These are phyloP conservation scores for Trichoderma gracile DNA, from an alignment of 2,329 filamentous ascomycete genomes.

Conservation along the genomic window DNA sequence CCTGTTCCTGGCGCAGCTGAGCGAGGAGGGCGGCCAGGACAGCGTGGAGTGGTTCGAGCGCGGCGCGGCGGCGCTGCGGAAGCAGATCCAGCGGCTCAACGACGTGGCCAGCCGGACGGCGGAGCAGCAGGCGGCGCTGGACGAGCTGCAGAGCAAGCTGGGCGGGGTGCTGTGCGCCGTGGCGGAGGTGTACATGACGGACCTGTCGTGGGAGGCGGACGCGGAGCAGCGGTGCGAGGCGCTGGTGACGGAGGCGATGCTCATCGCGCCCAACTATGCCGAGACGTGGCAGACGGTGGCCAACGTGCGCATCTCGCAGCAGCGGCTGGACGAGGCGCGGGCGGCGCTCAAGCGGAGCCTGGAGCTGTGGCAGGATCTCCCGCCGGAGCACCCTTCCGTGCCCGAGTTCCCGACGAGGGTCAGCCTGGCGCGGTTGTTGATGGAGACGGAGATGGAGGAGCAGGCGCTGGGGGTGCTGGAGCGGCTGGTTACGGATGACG, in stretches of 20 bases:
- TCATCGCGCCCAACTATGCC: conserved; percentile 76
- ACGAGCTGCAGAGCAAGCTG: conserved; percentile 76
- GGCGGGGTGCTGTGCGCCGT: conserved; percentile 92
- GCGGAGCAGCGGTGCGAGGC: conserved; percentile 86
- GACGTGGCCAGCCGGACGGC: conserved; percentile 43
- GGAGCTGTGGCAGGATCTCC: conserved; percentile 77
- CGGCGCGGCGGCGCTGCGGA: conserved; percentile 71
- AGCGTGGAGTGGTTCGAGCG: conserved; percentile 68
- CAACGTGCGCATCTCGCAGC: conserved; percentile 88
- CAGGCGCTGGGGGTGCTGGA: conserved; percentile 85
- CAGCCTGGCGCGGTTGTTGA: conserved; percentile 77
- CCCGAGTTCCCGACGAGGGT: conserved; percentile 87
- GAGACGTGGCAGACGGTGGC: conserved; percentile 96
- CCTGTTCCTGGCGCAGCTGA: conserved; percentile 89
- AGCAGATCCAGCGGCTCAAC: conserved; percentile 66
- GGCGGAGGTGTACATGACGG: conserved; percentile 98
- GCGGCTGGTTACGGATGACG: conserved; percentile 81
- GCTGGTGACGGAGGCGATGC: conserved; percentile 84
- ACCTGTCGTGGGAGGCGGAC: conserved; percentile 88
- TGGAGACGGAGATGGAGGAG: conserved; percentile 85
- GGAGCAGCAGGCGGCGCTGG: conserved; percentile 48
- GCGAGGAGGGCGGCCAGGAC: conserved; percentile 65
- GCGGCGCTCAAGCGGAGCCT: conserved; percentile 78
- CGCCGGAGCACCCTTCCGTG: conserved; percentile 68
- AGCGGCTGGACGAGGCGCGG: conserved; percentile 74